Conservation (phyloP, 441 rosid genomes). For the Codiaeum variegatum region DNA sequence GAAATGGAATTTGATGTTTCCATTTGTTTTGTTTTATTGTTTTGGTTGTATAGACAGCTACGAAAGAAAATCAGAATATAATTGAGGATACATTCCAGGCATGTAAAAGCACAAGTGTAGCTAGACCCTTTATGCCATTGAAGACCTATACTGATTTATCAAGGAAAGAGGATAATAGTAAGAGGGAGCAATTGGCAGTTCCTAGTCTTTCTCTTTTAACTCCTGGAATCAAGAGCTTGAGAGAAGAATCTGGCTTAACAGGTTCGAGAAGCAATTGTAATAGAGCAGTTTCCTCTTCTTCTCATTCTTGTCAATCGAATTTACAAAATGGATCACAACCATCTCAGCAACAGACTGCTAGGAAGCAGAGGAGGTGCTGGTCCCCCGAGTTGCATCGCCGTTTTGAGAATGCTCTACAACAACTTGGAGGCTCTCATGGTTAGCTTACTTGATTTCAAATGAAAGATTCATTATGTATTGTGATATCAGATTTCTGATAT, state of each 20-base stretch:
- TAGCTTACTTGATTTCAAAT: slow-evolving; percentile 15
- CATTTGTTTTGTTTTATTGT: slow-evolving; percentile 9
- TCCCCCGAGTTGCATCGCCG: slow-evolving; percentile 85
- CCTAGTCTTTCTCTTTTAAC: slow-evolving; percentile 52
- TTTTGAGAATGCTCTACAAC: slow-evolving; percentile 75
- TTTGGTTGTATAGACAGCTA: slow-evolving; percentile 35
- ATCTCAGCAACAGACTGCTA: slow-evolving; percentile 46
- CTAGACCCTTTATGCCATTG: slow-evolving; percentile 38
- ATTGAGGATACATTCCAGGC: slow-evolving; percentile 34
- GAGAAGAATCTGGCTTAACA: slow-evolving; percentile 48
- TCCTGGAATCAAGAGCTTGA: slow-evolving; percentile 47
- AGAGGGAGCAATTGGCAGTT: slow-evolving; percentile 34
- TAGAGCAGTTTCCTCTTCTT: slow-evolving; percentile 41
- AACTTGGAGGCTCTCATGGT: slow-evolving; percentile 95
- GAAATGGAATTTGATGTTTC: slow-evolving; percentile 12
- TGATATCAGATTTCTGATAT: neutral
- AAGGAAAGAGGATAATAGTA: slow-evolving; percentile 29
- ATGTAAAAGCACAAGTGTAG: slow-evolving; percentile 30
- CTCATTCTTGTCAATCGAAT: slow-evolving; percentile 35
- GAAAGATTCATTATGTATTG: neutral
- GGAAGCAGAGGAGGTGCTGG: slow-evolving; percentile 98
- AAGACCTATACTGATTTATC: slow-evolving; percentile 34
- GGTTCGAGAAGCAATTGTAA: slow-evolving; percentile 42
- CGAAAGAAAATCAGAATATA: slow-evolving; percentile 23
- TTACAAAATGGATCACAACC: slow-evolving; percentile 37